Evolutionary conservation across 257 asterid species (phyloP), one percentile per base, ranked within the genome.

Genomic region (Nicotiana paniculata): DNA sequence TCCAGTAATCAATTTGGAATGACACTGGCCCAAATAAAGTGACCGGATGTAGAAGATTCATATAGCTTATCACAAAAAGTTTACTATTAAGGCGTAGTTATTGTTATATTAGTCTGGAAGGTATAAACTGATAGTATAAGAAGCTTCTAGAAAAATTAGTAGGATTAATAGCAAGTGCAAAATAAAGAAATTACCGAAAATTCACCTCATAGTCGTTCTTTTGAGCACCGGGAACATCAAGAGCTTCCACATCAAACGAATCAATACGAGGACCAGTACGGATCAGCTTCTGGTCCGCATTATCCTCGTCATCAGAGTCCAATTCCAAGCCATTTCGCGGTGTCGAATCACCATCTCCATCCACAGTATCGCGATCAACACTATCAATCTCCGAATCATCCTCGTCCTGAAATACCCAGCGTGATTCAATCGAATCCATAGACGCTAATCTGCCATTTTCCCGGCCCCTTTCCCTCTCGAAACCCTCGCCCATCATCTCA

Each of bases 211-310:
- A 92, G 61, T 92, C 93, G 82, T 87, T 91, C 82, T 90, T 90
- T 7, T 90, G 93, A 46, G 95, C 98, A 6, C 98, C 96, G 30
- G 98, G 98, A 62, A 97, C 92, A 87, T 97, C 98, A 35, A 95
- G 98, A 39, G 98, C 98, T 77, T 97, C 99, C 28, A 91, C 98
- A 82, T 95, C 99, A 81, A 97, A 97, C 6, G 99, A 97, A 88
- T 97, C 99, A 81, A 97, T 87, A 83, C 93, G 89, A 18, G 98
- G 98, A 2, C 98, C 99, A 16, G 99, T 95, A 64, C 99, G 97
- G 84, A 95, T 95, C 89, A 97, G 88, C 88, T 92, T 89, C 90
- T 93, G 97, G 67, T 90, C 96, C 24, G 90, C 90, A 84, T 83
- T 89, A 85, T 93, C 97, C 76, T 93, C 96, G 16, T 96, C 97